These are phyloP conservation scores for Populus hybrid DNA, from an alignment of 441 rosid genomes.

Conservation along the genomic window DNA sequence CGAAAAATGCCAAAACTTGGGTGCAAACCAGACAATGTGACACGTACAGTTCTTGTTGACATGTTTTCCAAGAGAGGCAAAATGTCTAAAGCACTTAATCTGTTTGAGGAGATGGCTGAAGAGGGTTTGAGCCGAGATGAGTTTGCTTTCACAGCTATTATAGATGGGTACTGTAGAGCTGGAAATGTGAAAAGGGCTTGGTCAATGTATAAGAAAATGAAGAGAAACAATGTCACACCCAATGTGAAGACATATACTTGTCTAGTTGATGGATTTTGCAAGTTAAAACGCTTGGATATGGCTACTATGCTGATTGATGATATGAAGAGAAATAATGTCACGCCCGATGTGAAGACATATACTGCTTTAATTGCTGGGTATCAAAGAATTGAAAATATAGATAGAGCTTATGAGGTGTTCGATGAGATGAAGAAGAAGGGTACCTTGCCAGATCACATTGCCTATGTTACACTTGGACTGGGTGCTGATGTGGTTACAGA, in stretches of 20 bases:
- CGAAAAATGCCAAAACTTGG: slow-evolving; percentile 43
- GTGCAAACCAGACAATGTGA: slow-evolving; percentile 31
- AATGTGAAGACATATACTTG: slow-evolving; percentile 50
- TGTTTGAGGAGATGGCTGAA: slow-evolving; percentile 38
- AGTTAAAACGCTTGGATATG: slow-evolving; percentile 42
- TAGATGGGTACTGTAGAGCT: slow-evolving; percentile 43
- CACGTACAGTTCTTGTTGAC: slow-evolving; percentile 45
- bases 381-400: slow-evolving; percentile 28
- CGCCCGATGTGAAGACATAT: slow-evolving; percentile 44
- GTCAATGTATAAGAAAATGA: slow-evolving; percentile 34
- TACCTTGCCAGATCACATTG: slow-evolving; percentile 26
- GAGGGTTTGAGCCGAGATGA: slow-evolving; percentile 41
- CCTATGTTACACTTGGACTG: slow-evolving; percentile 14
- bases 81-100: slow-evolving; percentile 33
- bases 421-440: slow-evolving; percentile 45
- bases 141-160: slow-evolving; percentile 39
- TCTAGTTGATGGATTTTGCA: slow-evolving; percentile 49
- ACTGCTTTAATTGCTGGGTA: slow-evolving; percentile 40
- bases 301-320: slow-evolving; percentile 30
- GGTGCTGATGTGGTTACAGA: not conserved
- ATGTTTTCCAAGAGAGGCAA: slow-evolving; percentile 24
- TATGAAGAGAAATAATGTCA: slow-evolving; percentile 38
- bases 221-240: slow-evolving; percentile 27
- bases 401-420: slow-evolving; percentile 31
- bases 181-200: slow-evolving; percentile 46